Conservation (phyloP, 2,329 filamentous ascomycete species). For the Colletotrichum eremochloae region DNA sequence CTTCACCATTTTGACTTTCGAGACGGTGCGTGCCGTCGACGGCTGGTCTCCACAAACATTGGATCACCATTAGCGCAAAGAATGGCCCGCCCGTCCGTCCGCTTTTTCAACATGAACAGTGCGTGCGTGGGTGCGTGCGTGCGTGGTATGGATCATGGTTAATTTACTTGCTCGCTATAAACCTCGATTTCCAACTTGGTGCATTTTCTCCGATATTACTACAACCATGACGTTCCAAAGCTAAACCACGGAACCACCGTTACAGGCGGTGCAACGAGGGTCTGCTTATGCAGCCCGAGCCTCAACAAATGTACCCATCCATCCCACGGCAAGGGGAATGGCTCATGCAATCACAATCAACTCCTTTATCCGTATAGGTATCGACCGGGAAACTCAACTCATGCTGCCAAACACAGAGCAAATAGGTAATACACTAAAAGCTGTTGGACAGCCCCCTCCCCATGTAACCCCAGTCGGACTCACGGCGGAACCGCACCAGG, state of each 20-base stretch:
- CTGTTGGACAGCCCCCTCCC: constrained; percentile 9
- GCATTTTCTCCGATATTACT: constrained; percentile 8
- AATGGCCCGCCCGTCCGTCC: constrained; percentile 9
- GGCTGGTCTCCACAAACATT: constrained; percentile 35
- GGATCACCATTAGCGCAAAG: constrained; percentile 24
- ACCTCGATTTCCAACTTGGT: constrained; percentile 19
- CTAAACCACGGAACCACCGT: constrained; percentile 27
- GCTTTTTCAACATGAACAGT: not conserved
- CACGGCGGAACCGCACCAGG: constrained; percentile 4
- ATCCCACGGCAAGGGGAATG: not conserved
- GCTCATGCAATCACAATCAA: not conserved
- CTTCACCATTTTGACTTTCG: constrained; percentile 36
- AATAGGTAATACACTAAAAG: not conserved
- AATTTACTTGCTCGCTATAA: constrained; percentile 7
- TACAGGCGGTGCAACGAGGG: constrained; percentile 28
- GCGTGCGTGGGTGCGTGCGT: no score
- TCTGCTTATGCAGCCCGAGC: constrained; percentile 11
- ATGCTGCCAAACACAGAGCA: constrained; percentile 10
- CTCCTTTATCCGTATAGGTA: not conserved
- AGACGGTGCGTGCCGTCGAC: constrained; percentile 41
- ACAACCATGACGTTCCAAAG: constrained; percentile 6
- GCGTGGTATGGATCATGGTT: constrained; percentile 23
- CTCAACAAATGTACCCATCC: constrained; percentile 7
- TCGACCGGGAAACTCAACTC: not conserved
- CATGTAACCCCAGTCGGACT: constrained; percentile 25